phyloP scores from a whole-genome alignment of 192 early-diverging fungal species.

The Coemansia sp. region DNA sequence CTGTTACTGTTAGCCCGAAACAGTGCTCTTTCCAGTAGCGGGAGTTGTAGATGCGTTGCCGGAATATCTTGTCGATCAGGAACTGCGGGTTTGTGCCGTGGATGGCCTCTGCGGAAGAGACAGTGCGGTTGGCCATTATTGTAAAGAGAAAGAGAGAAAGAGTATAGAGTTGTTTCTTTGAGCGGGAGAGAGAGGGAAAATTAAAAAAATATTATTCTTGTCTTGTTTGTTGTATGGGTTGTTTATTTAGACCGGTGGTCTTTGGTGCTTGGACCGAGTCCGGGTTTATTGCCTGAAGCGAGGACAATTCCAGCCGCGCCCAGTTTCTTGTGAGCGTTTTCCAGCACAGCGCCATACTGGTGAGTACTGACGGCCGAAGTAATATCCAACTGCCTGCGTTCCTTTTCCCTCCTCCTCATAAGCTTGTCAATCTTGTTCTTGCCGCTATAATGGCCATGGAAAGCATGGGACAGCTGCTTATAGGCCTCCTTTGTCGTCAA shows the following conservation, averaged over 20 bases:
- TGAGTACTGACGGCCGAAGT: slow-evolving; percentile 73
- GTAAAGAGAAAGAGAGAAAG: not conserved
- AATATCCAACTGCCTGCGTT: slow-evolving; percentile 72
- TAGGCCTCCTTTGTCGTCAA: slow-evolving; percentile 90
- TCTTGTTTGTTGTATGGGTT: not conserved
- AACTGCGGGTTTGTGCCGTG: slow-evolving; percentile 93
- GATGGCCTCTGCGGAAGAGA: slow-evolving; percentile 64
- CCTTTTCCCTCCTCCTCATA: slow-evolving; percentile 77
- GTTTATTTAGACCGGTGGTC: too few species aligned
- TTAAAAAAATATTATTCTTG: not conserved
- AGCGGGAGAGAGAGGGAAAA: too few species aligned
- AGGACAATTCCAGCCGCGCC: slow-evolving; percentile 83
- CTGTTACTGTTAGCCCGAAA: slow-evolving; percentile 89
- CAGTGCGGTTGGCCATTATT: slow-evolving; percentile 67
- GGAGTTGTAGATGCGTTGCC: slow-evolving; percentile 85
- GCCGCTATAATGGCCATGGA: slow-evolving; percentile 91
- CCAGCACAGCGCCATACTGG: slow-evolving; percentile 66
- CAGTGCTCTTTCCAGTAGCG: slow-evolving; percentile 97
- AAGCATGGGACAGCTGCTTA: slow-evolving; percentile 85
- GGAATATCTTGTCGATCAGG: slow-evolving; percentile 91
- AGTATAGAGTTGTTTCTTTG: not conserved
- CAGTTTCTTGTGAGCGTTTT: slow-evolving; percentile 64
- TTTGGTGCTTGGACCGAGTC: not conserved
- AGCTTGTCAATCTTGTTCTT: slow-evolving; percentile 94
- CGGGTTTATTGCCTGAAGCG: slow-evolving; percentile 61